Percentiles rank a stretch among this genome's conserved stretches.
Evolutionary conservation across 73 alveolate genomes (phyloP).

Genomic region (Tetrahymena borealis): DNA sequence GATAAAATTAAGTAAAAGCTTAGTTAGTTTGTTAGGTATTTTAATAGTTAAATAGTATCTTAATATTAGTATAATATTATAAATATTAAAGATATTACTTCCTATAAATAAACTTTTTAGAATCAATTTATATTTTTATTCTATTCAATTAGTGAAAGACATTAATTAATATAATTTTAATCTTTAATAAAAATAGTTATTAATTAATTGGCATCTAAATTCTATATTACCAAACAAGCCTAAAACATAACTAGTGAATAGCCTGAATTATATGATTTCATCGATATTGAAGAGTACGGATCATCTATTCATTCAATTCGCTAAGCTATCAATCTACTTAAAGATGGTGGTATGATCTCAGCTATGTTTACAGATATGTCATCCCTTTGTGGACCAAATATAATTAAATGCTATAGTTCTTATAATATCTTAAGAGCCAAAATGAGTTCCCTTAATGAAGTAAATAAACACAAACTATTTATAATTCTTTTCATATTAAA

Average conservation of each 20-base stretch:
- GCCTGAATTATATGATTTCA: background rate
- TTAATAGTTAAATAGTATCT: too few relatives aligned
- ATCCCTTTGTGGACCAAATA: background rate
- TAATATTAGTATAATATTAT: too few relatives aligned
- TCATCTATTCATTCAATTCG: background rate
- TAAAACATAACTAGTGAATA: background rate
- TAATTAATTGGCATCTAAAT: background rate
- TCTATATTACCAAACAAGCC: background rate
- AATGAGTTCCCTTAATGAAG: background rate
- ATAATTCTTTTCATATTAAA: background rate
- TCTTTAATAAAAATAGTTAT: background rate
- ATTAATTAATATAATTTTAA: too few relatives aligned
- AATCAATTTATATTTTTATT: too few relatives aligned
- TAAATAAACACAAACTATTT: background rate
- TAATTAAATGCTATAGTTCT: background rate
- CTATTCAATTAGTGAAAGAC: too few relatives aligned
- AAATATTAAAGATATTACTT: too few relatives aligned
- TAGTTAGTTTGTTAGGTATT: too few relatives aligned
- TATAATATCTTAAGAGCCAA: background rate
- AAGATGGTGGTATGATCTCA: background rate
- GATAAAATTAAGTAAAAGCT: too few relatives aligned
- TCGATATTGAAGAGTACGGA: background rate
- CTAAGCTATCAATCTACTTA: background rate
- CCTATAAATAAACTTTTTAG: too few relatives aligned
- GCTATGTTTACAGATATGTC: background rate